Evolutionary conservation across 495 filamentous ascomycete genomes (phyloP).

Genomic region (Tuber borchii): DNA sequence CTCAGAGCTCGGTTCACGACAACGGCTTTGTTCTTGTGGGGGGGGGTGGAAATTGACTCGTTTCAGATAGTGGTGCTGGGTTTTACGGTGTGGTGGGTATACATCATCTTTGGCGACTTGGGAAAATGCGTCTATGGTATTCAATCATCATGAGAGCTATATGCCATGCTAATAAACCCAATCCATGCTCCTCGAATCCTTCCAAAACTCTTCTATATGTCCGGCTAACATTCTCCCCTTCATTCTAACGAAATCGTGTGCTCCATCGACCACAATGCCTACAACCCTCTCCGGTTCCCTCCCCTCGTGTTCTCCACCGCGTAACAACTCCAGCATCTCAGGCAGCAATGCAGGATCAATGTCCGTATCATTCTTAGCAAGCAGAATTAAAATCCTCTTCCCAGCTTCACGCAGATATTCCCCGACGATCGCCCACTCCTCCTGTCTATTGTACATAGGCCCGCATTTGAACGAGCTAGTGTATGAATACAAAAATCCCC

Average conservation of each 20-base stretch:
- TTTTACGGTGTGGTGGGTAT: not conserved
- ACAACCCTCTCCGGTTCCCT: conserved; percentile 18
- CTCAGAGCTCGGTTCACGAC: no score
- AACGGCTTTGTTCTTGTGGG: no score
- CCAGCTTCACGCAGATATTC: conserved; percentile 37
- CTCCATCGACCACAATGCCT: conserved; percentile 16
- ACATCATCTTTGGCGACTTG: not conserved
- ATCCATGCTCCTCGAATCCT: conserved; percentile 6
- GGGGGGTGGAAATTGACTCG: no score
- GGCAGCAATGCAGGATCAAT: conserved; percentile 39
- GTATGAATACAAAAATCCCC: conserved; percentile 54
- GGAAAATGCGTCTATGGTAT: not conserved
- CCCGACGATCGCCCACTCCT: conserved; percentile 48
- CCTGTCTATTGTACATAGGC: conserved; percentile 53
- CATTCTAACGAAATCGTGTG: conserved; percentile 34
- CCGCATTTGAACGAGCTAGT: conserved; percentile 51
- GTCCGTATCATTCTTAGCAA: conserved; percentile 49
- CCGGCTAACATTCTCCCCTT: conserved; percentile 25
- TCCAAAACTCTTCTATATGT: conserved; percentile 26
- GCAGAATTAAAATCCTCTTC: conserved; percentile 49
- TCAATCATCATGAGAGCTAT: not conserved
- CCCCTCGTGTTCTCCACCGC: conserved; percentile 19
- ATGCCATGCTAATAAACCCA: conserved; percentile 1
- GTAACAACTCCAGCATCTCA: conserved; percentile 35
- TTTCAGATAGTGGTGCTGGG: not conserved